These are phyloP conservation scores for Alternaria arborescens DNA, from an alignment of 2,329 filamentous ascomycete species.

Conservation along the genomic window DNA sequence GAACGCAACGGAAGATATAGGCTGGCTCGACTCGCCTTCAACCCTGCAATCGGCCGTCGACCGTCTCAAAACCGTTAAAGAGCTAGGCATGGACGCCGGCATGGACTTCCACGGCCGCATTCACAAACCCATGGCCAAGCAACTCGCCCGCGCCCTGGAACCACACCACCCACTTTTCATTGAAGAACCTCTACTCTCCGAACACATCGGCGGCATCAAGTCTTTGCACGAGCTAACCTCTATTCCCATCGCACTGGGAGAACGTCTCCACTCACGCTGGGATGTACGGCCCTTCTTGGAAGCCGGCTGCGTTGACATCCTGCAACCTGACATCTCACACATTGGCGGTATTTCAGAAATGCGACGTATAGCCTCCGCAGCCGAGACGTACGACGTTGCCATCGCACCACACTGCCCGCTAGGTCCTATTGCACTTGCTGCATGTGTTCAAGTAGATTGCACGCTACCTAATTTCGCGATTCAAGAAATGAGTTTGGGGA, in stretches of 20 bases:
- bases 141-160: slow-evolving; percentile 72
- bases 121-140: slow-evolving; percentile 83
- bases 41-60: slow-evolving; percentile 70
- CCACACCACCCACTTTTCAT: slow-evolving; percentile 77
- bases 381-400: slow-evolving; percentile 76
- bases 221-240: slow-evolving; percentile 65
- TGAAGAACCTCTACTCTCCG: slow-evolving; percentile 75
- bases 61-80: slow-evolving; percentile 73
- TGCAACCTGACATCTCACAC: slow-evolving; percentile 78
- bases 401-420: slow-evolving; percentile 78
- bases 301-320: slow-evolving; percentile 70
- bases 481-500: slow-evolving; percentile 80
- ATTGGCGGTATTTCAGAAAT: slow-evolving; percentile 77
- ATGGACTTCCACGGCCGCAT: slow-evolving; percentile 81
- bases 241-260: slow-evolving; percentile 75
- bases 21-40: slow-evolving; percentile 77
- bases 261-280: slow-evolving; percentile 76
- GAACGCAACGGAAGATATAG: slow-evolving; percentile 79
- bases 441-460: slow-evolving; percentile 72
- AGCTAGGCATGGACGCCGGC: slow-evolving; percentile 74
- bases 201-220: slow-evolving; percentile 73
- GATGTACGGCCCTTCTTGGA: slow-evolving; percentile 77
- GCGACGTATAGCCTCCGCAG: slow-evolving; percentile 73
- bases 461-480: slow-evolving; percentile 71
- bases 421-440: slow-evolving; percentile 76